These are phyloP conservation scores for Fusarium temperatum DNA, from an alignment of 2,329 filamentous ascomycete species.

Conservation along the genomic window DNA sequence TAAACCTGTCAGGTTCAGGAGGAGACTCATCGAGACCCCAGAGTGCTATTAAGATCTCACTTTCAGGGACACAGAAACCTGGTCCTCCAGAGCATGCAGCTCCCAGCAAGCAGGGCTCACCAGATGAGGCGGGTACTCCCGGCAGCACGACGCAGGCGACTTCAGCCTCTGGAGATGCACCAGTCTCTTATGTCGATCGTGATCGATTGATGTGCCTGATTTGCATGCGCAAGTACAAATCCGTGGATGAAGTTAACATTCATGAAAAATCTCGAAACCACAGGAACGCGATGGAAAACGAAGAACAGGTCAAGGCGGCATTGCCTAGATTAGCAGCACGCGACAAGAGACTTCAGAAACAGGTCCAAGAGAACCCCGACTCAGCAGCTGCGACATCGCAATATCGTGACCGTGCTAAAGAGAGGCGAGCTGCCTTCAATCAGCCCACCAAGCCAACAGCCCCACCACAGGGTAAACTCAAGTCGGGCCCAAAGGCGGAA, in stretches of 20 bases:
- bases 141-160: not conserved
- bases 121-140: conserved; percentile 6
- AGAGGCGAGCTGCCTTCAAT: conserved; percentile 69
- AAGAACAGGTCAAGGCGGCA: conserved; percentile 60
- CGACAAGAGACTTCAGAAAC: conserved; percentile 50
- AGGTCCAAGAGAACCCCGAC: conserved; percentile 38
- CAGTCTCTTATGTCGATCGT: conserved; percentile 66
- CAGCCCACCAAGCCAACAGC: conserved; percentile 64
- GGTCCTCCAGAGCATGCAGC: conserved; percentile 13
- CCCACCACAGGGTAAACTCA: conserved; percentile 50
- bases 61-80: conserved; percentile 40
- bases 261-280: conserved; percentile 56
- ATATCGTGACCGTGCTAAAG: conserved; percentile 74
- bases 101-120: conserved; percentile 12
- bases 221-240: conserved; percentile 59
- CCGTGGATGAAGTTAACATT: conserved; percentile 52
- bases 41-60: conserved; percentile 46
- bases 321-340: conserved; percentile 50
- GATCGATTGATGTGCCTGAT: conserved; percentile 57
- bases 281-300: conserved; percentile 51
- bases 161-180: not conserved
- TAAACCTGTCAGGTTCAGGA: conserved; percentile 28
- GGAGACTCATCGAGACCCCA: conserved; percentile 31
- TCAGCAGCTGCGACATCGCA: conserved; percentile 44
- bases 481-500: conserved; percentile 32